phyloP scores from a whole-genome alignment of 2,329 filamentous ascomycete species.

The Kalaharituber pfeilii region DNA sequence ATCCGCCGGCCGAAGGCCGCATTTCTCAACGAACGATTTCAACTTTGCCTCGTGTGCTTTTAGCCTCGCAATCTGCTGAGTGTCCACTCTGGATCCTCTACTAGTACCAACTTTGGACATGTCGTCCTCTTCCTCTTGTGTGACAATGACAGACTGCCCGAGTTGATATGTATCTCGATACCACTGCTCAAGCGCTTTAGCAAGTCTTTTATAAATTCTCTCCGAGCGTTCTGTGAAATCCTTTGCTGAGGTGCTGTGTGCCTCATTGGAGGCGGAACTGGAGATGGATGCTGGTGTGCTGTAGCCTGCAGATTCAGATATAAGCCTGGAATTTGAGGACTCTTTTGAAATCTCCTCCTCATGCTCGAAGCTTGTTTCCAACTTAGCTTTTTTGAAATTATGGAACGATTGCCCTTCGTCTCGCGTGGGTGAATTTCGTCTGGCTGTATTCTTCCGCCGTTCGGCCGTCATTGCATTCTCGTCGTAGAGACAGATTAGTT shows the following conservation, averaged over 20 bases:
- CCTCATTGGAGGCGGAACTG: neutral
- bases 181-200: conserved; percentile 22
- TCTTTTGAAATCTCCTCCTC: neutral
- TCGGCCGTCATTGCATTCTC: conserved; percentile 17
- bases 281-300: neutral
- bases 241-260: conserved; percentile 4
- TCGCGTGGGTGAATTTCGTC: conserved; percentile 3
- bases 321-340: too few species aligned
- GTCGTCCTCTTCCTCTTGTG: neutral
- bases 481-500: conserved; percentile 19
- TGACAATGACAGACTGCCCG: too few species aligned
- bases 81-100: neutral
- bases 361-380: neutral
- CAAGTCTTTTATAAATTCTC: too few species aligned
- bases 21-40: neutral
- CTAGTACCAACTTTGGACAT: too few species aligned
- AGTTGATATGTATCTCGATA: conserved; percentile 20
- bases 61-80: conserved; percentile 4
- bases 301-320: too few species aligned
- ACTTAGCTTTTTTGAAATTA: conserved; percentile 6
- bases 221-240: conserved; percentile 20
- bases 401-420: conserved; percentile 6
- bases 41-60: neutral
- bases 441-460: conserved; percentile 9
- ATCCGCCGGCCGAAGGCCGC: neutral